Base-by-base conservation (phyloP, 208 protist species). In the Tetramitus jugosus region DNA sequence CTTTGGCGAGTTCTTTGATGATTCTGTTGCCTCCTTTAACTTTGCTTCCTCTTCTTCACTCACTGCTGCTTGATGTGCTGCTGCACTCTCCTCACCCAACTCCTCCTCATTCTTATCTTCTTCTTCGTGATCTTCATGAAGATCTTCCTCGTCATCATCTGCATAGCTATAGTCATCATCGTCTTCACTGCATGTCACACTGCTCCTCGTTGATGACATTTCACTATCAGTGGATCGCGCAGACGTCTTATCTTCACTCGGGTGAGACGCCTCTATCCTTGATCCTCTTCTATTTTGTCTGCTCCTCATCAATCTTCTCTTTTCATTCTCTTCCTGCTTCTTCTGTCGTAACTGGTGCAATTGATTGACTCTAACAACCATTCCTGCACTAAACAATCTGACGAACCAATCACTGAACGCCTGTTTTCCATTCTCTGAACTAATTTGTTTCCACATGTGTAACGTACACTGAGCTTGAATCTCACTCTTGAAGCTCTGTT, bases 381-480 rank as follows among this genome's bases (percentile, higher is more conserved):
- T 35, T 33, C 67, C 42, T 35, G 33, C 39, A 1, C 42, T 33
- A 53, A 74, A 74, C 6, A 74, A 7, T 14, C 67, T 43, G n/a
- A 49, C 42, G 53, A 49, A 74, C 67, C 67, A 74, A 74, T 74
- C 67, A n/a, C 39, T 23, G 39, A 74, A 74, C 20, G 37, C 42
- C 23, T 53, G 2, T 35, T 53, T 49, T 8, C 67, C 67, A 37
- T 74, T 74, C 39, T 35, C 39, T 26, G 67, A 53, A 35, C 33
- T 74, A 56, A 74, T 49, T 53, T 53, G 39, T 53, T 53, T 74
- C 67, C 67, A 74, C 67, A 74, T 74, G 26, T 53, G 26, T 56
- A 74, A 37, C 8, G 67, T 74, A 74, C 67, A 74, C 35, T 74
- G 67, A 20, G 67, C 67, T 53, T 74, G 42, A 40, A 74, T 23